A percentile compares a stretch with the other conserved stretches of the same genome.
Evolutionary conservation across 1,284 basidiomycete genomes (phyloP).

Genomic region (Sporisorium iseilematis-ciliati): DNA sequence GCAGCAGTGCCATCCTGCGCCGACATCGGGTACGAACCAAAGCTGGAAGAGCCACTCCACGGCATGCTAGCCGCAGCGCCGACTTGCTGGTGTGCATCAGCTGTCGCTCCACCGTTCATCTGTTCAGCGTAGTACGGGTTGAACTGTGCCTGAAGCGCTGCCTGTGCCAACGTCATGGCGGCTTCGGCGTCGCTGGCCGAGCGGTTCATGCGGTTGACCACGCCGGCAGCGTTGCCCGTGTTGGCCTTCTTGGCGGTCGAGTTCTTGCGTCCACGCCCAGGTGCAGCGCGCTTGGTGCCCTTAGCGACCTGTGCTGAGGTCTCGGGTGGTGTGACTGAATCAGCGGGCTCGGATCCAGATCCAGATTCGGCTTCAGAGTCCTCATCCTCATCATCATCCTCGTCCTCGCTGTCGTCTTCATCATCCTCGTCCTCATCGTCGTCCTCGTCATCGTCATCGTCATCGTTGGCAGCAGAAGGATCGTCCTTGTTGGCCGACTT

Average conservation of each 20-base stretch:
- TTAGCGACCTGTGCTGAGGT: constrained; percentile 39
- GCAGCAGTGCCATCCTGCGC: constrained; percentile 51
- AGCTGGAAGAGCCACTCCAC: constrained; percentile 29
- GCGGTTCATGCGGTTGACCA: constrained; percentile 50
- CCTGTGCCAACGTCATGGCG: constrained; percentile 60
- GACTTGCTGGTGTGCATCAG: constrained; percentile 15
- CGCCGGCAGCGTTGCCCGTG: constrained; percentile 41
- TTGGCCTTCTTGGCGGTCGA: constrained; percentile 48
- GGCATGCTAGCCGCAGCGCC: constrained; percentile 21
- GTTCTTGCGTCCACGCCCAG: constrained; percentile 42
- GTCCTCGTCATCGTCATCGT: constrained; percentile 47
- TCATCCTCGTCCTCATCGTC: constrained; percentile 60
- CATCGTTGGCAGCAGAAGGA: constrained; percentile 20
- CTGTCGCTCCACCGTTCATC: constrained; percentile 17
- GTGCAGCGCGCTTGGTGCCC: constrained; percentile 43
- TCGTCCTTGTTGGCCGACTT: constrained; percentile 42
- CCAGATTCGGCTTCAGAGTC: constrained; percentile 37
- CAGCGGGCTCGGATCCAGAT: constrained; percentile 38
- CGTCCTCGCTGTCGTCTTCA: constrained; percentile 40
- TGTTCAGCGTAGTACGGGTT: constrained; percentile 50
- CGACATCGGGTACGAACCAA: constrained; percentile 38
- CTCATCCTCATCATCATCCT: constrained; percentile 21
- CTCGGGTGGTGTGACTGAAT: constrained; percentile 38
- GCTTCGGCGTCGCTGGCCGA: constrained; percentile 60
- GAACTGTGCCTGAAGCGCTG: constrained; percentile 56